Conservation (phyloP, 345 rosid genomes). For the Brassica incana region DNA sequence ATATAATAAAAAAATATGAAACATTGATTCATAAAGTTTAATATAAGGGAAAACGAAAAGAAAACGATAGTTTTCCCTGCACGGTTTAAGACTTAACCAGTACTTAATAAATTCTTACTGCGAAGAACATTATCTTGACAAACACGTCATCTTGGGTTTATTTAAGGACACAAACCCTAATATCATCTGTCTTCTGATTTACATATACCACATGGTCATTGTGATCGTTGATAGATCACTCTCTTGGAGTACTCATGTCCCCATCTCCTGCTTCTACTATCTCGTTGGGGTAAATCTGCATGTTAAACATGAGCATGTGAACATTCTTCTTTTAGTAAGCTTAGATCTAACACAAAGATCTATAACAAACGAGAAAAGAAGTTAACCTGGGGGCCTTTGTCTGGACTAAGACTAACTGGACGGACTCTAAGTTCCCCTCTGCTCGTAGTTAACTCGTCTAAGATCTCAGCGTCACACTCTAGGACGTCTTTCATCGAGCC, state of each 20-base stretch:
- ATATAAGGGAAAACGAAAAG: neutral
- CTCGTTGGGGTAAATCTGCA: conserved; percentile 30
- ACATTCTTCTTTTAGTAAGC: neutral
- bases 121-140: neutral
- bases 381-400: conserved; percentile 36
- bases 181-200: neutral
- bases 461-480: conserved; percentile 48
- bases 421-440: conserved; percentile 79
- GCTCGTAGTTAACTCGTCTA: conserved; percentile 75
- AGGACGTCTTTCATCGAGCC: conserved; percentile 8
- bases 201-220: neutral
- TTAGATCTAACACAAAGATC: neutral
- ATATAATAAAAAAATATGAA: neutral
- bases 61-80: neutral
- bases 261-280: neutral
- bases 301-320: neutral
- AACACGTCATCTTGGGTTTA: neutral
- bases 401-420: conserved; percentile 41
- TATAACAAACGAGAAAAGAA: neutral
- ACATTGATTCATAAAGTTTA: too few species aligned
- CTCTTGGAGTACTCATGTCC: conserved; percentile 9
- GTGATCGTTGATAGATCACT: neutral
- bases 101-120: neutral
- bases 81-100: neutral
- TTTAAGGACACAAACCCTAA: neutral